phyloP scores from a whole-genome alignment of 371 early-diverging fungal species.

The Apophysomyces elegans region DNA sequence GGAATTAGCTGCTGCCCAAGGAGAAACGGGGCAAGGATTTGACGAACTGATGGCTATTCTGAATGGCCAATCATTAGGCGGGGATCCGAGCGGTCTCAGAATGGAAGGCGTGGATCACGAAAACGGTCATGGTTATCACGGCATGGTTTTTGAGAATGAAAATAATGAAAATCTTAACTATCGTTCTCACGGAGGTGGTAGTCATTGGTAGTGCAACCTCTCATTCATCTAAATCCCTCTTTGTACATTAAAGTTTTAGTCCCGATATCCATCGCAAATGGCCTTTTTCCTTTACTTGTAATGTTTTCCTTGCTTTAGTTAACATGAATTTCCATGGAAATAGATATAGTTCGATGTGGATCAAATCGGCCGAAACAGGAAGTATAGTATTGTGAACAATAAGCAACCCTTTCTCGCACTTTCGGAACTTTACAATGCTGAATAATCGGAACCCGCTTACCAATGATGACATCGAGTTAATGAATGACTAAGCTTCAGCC shows the following conservation, averaged over 20 bases:
- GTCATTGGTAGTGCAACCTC: slow-evolving; percentile 1
- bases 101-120: slow-evolving; percentile 14
- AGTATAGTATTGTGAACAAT: background rate
- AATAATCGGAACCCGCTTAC: slow-evolving; percentile 7
- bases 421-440: background rate
- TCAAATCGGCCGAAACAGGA: too few relatives aligned
- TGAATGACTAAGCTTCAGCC: slow-evolving; percentile 12
- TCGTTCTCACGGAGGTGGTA: background rate
- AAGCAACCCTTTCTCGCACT: slow-evolving; percentile 8
- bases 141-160: slow-evolving; percentile 22
- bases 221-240: slow-evolving; percentile 15
- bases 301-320: too few relatives aligned
- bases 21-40: slow-evolving; percentile 9
- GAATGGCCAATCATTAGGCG: slow-evolving; percentile 12
- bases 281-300: background rate
- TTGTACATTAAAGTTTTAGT: slow-evolving; percentile 10
- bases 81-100: slow-evolving; percentile 9
- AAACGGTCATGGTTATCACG: background rate
- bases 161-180: slow-evolving; percentile 13
- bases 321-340: too few relatives aligned
- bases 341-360: too few relatives aligned
- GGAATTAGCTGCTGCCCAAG: slow-evolving; percentile 9
- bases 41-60: slow-evolving; percentile 26
- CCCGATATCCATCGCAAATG: background rate
- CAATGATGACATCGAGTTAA: background rate